Conservation (phyloP, 768 basidiomycete genomes). For the Phylloporus sp. region DNA sequence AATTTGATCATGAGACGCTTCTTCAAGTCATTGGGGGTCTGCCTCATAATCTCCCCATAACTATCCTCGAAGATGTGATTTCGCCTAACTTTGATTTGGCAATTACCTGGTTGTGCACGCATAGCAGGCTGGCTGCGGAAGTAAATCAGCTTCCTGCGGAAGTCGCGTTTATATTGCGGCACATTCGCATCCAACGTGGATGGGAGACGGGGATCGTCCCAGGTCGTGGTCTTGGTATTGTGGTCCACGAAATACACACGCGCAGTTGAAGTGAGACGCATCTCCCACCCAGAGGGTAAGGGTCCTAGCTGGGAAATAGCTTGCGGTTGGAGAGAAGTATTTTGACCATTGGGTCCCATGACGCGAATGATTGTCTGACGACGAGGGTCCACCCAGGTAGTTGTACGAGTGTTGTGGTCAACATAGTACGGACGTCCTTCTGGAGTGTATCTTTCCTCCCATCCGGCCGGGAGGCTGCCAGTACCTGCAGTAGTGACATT, state of each 20-base stretch:
- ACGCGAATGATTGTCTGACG: conserved; percentile 96
- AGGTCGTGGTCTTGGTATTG: conserved; percentile 99
- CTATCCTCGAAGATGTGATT: conserved; percentile 99
- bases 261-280: conserved; percentile 97
- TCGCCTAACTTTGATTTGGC: conserved; percentile 96
- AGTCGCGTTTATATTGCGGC: conserved; percentile 99
- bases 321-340: conserved; percentile 85
- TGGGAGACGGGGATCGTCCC: conserved; percentile 97
- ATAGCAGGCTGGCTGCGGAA: conserved; percentile 99
- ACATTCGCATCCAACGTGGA: conserved; percentile 95
- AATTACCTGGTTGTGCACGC: conserved; percentile 97
- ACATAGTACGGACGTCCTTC: conserved; percentile 99
- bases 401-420: conserved; percentile 98
- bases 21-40: conserved; percentile 97
- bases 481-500: conserved; percentile 66
- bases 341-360: conserved; percentile 91
- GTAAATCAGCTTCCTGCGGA: conserved; percentile 98
- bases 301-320: conserved; percentile 96
- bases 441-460: conserved; percentile 98
- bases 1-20: conserved; percentile 99
- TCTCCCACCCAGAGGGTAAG: conserved; percentile 98
- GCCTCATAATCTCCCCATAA: conserved; percentile 99
- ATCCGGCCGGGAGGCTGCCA: conserved; percentile 90
- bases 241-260: conserved; percentile 99
- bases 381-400: conserved; percentile 99